Evolutionary conservation across 306 rosid species (phyloP), one percentile per base, ranked within the genome.

Genomic region (Abrus precatorius): DNA sequence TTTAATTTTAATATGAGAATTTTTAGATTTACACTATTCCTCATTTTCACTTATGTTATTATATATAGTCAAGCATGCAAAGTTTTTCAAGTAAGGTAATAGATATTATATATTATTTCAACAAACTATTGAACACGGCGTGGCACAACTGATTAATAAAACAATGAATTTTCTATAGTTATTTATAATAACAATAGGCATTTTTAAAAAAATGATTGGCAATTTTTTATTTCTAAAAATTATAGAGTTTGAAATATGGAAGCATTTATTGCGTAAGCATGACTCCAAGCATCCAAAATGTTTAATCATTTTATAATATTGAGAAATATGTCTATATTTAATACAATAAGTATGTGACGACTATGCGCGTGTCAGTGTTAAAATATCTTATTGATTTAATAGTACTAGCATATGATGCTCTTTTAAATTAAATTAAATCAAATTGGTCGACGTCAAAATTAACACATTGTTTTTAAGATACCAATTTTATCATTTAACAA

Each of bases 241-340:
- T 36, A 13, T 5, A 69, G 14, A 20, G 20, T 20, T 52, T 72
- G 43, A 50, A 52, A 53, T 8, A 72, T 72, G 67, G 55, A 32
- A 55, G 34, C 54, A 7, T 40, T 36, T 53, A 28, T 38, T 72
- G 29, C 67, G 43, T 9, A 56, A 73, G 67, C 78, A 56, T 73
- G 66, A 56, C 6, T 41, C 43, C 9, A 5, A 62, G 9, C 8
- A 72, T 28, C 14, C 1, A 55, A 54, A 54, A 54, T 72, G 52
- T 55, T 20, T 9, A 38, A 27, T 38, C 52, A 2, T 36, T 36
- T 38, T 40, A 27, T 72, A 72, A 5, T 14, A 1, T 50, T 2
- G 33, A 70, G 44, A 56, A 13, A 50, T 3, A 2, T 57, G 36
- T 38, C 1, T 6, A 5, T n/a, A 1, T 14, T 29, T 68, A 20